Evolutionary conservation across 2,329 filamentous ascomycete species (phyloP), one percentile per base, ranked within the genome.

Genomic region (Fusarium sp.): DNA sequence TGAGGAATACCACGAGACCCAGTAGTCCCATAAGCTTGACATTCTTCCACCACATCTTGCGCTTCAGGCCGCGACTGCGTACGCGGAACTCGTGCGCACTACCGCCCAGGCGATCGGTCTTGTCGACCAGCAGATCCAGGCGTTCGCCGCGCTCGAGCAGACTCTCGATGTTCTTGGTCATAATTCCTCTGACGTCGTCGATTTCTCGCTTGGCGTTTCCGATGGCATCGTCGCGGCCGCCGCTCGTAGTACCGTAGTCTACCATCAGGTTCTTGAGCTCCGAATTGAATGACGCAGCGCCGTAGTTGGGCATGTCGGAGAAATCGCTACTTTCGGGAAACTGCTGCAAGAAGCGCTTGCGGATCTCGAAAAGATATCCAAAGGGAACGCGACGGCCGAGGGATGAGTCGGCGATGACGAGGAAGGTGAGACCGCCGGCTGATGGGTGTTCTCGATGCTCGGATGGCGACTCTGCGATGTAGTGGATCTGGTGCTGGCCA

Each of bases 1-100:
- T 87, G 67, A 90, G 77, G 46, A 84, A 78, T 27, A 96, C 81
- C 3, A 94, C 93, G 46, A 98, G 77, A 6, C 81, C 85, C 67
- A 94, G 78, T 74, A 99, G 80, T 9, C 88, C 91, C 94, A 98
- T 97, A 73, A 99, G 82, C 84, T 97, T 97, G 47, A 97, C 88
- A 80, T 99, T 98, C 90, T 98, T 98, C 95, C 95, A 98, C 96
- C 96, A 99, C 96, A 99, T 98, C 81, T 91, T 88, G 78, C 97
- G 88, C 83, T 96, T 92, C 74, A 99, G 81, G 2, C 94, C 94
- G 27, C 94, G 85, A 79, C 92, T 97, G 73, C 95, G 87, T 20
- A 98, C 91, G 55, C 96, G 86, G 78, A 99, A 99, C 79, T 99
- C 96, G 74, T 91, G 86, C 56, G 96, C 94, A 79, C 90, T 96